A percentile compares a stretch with the other conserved stretches of the same genome.
These are phyloP conservation scores for Austroboletus olivaceoglutinosus DNA, from an alignment of 1,284 basidiomycete genomes.

Conservation along the genomic window DNA sequence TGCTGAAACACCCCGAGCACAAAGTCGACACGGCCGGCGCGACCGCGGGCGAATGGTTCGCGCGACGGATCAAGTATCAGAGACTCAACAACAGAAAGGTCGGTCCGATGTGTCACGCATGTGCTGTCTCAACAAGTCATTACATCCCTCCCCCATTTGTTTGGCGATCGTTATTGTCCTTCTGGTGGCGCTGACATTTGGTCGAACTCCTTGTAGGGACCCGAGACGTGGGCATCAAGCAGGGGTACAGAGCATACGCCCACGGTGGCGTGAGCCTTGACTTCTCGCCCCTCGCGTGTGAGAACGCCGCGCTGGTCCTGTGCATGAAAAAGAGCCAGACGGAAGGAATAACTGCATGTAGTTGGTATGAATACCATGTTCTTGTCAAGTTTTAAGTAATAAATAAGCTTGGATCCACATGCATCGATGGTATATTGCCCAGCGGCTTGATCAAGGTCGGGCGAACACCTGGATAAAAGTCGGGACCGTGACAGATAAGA, in stretches of 20 bases:
- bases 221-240: slow-evolving; percentile 36
- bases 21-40: neutral
- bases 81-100: neutral
- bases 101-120: neutral
- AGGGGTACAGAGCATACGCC: slow-evolving; percentile 36
- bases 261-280: slow-evolving; percentile 12
- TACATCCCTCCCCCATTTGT: neutral
- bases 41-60: neutral
- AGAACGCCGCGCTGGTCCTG: neutral
- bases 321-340: neutral
- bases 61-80: neutral
- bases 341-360: too few species aligned
- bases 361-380: too few species aligned
- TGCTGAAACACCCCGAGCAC: neutral
- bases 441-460: too few species aligned
- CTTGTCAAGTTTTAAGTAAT: too few species aligned
- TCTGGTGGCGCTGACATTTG: too few species aligned
- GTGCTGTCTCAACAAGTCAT: neutral
- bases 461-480: too few species aligned
- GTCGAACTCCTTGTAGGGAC: slow-evolving; percentile 23
- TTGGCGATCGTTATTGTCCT: too few species aligned
- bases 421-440: too few species aligned
- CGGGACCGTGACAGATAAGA: too few species aligned
- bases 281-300: neutral
- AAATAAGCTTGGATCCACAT: too few species aligned